Conservation (phyloP, 2,329 filamentous ascomycete genomes). For the Chaetoscypha palmicola region DNA sequence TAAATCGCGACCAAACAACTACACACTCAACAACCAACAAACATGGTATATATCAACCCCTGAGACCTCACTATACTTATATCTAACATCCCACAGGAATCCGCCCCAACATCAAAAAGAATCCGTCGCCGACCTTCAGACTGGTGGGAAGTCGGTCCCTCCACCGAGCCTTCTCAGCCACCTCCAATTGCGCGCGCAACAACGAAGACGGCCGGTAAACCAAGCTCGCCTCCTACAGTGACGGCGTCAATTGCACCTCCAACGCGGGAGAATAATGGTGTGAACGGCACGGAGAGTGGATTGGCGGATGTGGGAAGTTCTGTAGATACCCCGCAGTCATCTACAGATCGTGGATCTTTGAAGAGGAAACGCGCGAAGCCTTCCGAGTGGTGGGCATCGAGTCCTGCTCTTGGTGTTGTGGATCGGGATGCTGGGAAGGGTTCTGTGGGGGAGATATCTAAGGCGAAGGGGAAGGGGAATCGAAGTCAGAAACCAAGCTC, state of each 20-base stretch:
- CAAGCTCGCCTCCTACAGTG: no score
- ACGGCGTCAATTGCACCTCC: no score
- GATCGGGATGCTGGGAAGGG: no score
- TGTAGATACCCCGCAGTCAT: background rate
- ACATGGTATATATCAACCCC: background rate
- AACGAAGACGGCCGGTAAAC: no score
- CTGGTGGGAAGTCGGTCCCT: constrained; percentile 12
- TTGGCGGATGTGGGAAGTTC: background rate
- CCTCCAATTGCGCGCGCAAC: no score
- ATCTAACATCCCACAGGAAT: background rate
- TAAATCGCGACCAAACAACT: background rate
- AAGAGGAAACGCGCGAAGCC: constrained; percentile 13
- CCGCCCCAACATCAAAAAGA: constrained; percentile 6
- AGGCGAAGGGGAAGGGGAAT: no score
- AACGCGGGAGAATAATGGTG: no score
- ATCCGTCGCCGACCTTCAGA: constrained; percentile 10
- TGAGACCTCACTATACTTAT: background rate
- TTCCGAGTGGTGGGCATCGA: constrained; percentile 13
- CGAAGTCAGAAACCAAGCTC: no score
- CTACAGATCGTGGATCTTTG: background rate
- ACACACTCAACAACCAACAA: no score
- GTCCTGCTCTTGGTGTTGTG: no score
- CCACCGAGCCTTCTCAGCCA: background rate
- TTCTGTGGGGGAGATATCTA: no score
- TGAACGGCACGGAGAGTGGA: no score